Percentiles rank a stretch among this genome's conserved stretches.
phyloP scores from a whole-genome alignment of 108 stramenopile genomes.

The Discostella pseudostelligera region DNA sequence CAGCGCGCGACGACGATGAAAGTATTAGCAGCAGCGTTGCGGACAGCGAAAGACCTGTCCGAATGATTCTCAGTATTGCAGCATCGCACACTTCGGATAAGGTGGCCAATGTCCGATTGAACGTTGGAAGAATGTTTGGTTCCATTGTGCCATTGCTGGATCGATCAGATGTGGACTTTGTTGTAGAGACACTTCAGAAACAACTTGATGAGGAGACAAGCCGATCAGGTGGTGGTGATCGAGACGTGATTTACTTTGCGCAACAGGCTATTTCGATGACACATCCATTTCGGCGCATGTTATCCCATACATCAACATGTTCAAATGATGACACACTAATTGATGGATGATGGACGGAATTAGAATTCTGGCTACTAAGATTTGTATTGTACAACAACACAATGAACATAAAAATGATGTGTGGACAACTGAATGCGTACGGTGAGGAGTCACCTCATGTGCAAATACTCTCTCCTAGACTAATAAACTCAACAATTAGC shows the following conservation, averaged over 20 bases:
- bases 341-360: too few species aligned
- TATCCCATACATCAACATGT: background rate
- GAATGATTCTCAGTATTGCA: slow-evolving; percentile 67
- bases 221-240: slow-evolving; percentile 56
- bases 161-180: slow-evolving; percentile 59
- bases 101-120: slow-evolving; percentile 84
- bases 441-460: too few species aligned
- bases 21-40: slow-evolving; percentile 7
- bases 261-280: slow-evolving; percentile 40
- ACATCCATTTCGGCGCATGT: slow-evolving; percentile 14
- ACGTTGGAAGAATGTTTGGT: slow-evolving; percentile 74
- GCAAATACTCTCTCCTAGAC: too few species aligned
- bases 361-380: too few species aligned
- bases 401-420: too few species aligned
- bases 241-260: slow-evolving; percentile 83
- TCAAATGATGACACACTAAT: too few species aligned
- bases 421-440: too few species aligned
- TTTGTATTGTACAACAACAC: too few species aligned
- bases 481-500: too few species aligned
- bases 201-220: slow-evolving; percentile 69
- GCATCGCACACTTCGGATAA: slow-evolving; percentile 66
- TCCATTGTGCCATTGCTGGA: slow-evolving; percentile 57
- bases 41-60: slow-evolving; percentile 45
- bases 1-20: slow-evolving; percentile 27
- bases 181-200: slow-evolving; percentile 56